Percentiles rank a stretch among this genome's conserved stretches.
phyloP scores from a whole-genome alignment of 257 asterid species.

The Capsicum chinense region DNA sequence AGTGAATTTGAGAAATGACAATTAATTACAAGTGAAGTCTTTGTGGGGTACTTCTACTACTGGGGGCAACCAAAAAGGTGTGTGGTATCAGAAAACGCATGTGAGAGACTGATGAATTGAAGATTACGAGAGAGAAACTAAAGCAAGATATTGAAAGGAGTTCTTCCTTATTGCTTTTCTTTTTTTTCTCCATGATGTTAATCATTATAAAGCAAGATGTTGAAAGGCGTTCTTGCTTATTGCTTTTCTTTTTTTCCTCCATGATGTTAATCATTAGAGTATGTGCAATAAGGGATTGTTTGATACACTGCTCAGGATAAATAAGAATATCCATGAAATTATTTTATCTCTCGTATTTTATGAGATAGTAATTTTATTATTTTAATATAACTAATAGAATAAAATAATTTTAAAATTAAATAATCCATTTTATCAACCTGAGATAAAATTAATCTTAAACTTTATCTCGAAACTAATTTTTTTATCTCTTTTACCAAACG shows the following conservation, averaged over 20 bases:
- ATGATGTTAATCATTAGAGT: background rate
- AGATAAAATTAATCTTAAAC: no score
- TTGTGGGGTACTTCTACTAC: background rate
- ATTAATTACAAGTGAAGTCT: background rate
- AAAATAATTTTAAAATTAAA: no score
- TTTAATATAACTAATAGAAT: no score
- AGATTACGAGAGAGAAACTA: background rate
- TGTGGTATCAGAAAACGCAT: constrained; percentile 8
- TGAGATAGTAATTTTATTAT: no score
- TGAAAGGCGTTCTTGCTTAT: background rate
- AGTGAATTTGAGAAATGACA: background rate
- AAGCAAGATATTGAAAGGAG: background rate
- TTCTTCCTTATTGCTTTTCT: background rate
- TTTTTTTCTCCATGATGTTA: background rate
- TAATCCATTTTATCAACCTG: no score
- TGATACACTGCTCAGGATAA: no score
- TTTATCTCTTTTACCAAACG: no score
- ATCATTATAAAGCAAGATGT: background rate
- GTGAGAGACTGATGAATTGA: constrained; percentile 7
- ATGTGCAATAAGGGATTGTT: no score
- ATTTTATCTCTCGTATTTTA: no score
- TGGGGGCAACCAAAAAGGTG: background rate
- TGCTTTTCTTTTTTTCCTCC: background rate
- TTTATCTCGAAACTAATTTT: no score
- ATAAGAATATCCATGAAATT: no score